phyloP scores from a whole-genome alignment of 768 basidiomycete genomes.

The Suillus fuscotomentosus region DNA sequence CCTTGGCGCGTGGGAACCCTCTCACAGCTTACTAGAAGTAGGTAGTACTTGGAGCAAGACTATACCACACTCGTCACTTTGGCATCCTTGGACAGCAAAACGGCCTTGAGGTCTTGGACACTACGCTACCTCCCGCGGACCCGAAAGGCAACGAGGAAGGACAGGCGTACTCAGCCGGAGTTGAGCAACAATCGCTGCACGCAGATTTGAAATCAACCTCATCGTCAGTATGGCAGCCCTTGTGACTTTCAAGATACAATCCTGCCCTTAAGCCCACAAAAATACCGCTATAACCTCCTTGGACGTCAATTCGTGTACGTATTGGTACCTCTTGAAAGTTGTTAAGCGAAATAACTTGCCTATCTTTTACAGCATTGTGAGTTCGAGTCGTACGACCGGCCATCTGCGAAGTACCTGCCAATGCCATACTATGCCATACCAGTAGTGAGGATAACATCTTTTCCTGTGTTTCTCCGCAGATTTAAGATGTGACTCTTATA shows the following conservation, averaged over 20 bases:
- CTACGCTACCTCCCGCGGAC: not conserved
- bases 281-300: not conserved
- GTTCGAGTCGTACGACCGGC: not conserved
- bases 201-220: too few relatives aligned
- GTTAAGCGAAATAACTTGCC: not conserved
- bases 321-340: not conserved
- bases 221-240: not conserved
- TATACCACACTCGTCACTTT: not conserved
- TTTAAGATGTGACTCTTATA: not conserved
- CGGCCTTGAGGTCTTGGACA: not conserved
- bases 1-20: not conserved
- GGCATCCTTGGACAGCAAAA: not conserved
- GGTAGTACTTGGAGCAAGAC: not conserved
- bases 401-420: not conserved
- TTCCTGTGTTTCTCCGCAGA: not conserved
- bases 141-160: not conserved
- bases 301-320: not conserved
- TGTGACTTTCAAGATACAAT: not conserved
- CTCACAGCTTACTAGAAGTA: not conserved
- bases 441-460: conserved; percentile 35
- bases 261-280: not conserved
- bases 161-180: not conserved
- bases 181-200: not conserved
- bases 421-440: not conserved
- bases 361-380: not conserved